Conservation (phyloP, 495 filamentous ascomycete genomes). For the Hypoxylon intermedium region DNA sequence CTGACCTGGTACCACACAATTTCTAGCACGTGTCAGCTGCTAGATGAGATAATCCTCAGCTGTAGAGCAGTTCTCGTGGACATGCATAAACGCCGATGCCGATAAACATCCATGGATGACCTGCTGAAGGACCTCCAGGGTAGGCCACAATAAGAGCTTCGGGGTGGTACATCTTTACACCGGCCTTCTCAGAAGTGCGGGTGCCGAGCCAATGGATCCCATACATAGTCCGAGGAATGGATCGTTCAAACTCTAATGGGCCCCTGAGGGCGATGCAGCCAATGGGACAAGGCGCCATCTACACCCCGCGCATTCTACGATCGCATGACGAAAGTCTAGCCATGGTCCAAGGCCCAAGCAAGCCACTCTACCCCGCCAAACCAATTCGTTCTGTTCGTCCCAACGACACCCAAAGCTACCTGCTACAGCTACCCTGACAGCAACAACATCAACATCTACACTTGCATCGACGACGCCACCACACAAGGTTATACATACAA, state of each 20-base stretch:
- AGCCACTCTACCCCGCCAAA: slow-evolving; percentile 26
- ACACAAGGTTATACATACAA: neutral
- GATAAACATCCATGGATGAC: neutral
- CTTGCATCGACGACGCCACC: neutral
- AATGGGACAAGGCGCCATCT: slow-evolving; percentile 5
- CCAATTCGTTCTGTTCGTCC: too few relatives aligned
- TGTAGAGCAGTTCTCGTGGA: slow-evolving; percentile 1
- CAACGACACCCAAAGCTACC: slow-evolving; percentile 17
- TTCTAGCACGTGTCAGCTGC: slow-evolving; percentile 7
- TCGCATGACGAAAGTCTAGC: slow-evolving; percentile 27
- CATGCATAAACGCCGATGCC: slow-evolving; percentile 10
- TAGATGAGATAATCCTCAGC: neutral
- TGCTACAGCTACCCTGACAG: neutral
- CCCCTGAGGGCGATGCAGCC: slow-evolving; percentile 21
- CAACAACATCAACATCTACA: neutral
- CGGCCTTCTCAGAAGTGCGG: slow-evolving; percentile 5
- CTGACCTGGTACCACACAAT: slow-evolving; percentile 6
- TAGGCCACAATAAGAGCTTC: neutral
- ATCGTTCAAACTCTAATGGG: slow-evolving; percentile 9
- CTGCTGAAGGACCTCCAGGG: too few relatives aligned
- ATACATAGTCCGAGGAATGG: slow-evolving; percentile 15
- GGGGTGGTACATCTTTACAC: slow-evolving; percentile 31
- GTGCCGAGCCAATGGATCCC: neutral
- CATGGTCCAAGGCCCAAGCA: neutral
- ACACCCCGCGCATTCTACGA: slow-evolving; percentile 27